phyloP scores from a whole-genome alignment of 352 stramenopile genomes.

The Pythium apleroticum region DNA sequence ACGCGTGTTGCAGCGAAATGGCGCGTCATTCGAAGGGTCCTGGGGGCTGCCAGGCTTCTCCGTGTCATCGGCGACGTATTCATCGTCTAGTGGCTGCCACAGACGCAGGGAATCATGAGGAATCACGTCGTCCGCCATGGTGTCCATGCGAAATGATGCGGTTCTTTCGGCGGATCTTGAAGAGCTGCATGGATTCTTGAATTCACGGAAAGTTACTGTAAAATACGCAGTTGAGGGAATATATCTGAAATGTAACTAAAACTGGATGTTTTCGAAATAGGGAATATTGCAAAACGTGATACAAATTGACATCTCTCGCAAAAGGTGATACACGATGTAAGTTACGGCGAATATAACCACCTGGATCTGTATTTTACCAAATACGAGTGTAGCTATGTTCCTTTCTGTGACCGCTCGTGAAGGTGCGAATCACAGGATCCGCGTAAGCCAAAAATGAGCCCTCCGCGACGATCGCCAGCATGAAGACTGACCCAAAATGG shows the following conservation, averaged over 20 bases:
- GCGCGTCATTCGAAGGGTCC: background rate
- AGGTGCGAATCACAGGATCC: no score
- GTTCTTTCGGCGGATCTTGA: slow-evolving; percentile 21
- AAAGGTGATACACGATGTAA: no score
- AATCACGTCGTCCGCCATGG: slow-evolving; percentile 6
- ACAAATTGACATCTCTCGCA: no score
- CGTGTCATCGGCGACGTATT: background rate
- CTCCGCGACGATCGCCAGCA: no score
- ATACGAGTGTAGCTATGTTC: no score
- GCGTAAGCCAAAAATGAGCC: no score
- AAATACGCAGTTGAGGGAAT: slow-evolving; percentile 2
- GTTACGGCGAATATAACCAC: no score
- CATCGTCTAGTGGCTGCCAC: slow-evolving; percentile 12
- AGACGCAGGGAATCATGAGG: slow-evolving; percentile 11
- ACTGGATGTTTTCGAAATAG: background rate
- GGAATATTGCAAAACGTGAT: background rate
- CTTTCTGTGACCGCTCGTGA: no score
- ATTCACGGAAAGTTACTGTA: background rate
- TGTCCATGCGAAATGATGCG: slow-evolving; percentile 2
- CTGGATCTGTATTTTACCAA: no score
- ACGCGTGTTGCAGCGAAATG: slow-evolving; percentile 9
- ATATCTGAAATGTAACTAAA: background rate
- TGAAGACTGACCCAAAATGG: no score
- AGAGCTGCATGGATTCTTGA: slow-evolving; percentile 6
- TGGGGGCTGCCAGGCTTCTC: background rate